These are phyloP conservation scores for Penicillium maclennaniae DNA, from an alignment of 495 filamentous ascomycete species.

Conservation along the genomic window DNA sequence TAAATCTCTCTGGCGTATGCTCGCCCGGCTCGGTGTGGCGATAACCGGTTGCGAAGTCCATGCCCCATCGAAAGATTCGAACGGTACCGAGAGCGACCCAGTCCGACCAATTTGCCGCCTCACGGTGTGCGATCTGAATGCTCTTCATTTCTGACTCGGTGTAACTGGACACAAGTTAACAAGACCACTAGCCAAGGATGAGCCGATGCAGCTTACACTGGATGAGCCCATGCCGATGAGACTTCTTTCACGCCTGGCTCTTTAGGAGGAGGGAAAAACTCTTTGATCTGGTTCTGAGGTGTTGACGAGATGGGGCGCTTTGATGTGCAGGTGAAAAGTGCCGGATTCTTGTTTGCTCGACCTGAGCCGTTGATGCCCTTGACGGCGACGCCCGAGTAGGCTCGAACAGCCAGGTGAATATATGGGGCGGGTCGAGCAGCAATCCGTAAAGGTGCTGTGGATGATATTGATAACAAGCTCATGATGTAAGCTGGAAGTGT, in stretches of 20 bases:
- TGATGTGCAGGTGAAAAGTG: constrained; percentile 12
- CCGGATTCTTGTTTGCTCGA: constrained; percentile 9
- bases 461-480: constrained; percentile 23
- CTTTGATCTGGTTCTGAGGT: constrained; percentile 31
- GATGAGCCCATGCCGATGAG: constrained; percentile 38
- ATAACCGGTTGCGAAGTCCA: constrained; percentile 70
- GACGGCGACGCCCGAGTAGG: constrained; percentile 24
- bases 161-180: constrained; percentile 41
- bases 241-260: constrained; percentile 35
- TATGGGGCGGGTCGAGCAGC: constrained; percentile 25
- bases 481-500: not conserved
- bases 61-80: constrained; percentile 59
- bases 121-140: constrained; percentile 63
- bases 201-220: constrained; percentile 31
- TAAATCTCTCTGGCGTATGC: constrained; percentile 40
- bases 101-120: constrained; percentile 64
- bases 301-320: constrained; percentile 40
- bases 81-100: constrained; percentile 60
- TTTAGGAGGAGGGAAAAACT: constrained; percentile 38
- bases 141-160: constrained; percentile 58
- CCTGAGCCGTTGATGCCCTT: constrained; percentile 15
- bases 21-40: constrained; percentile 55
- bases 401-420: constrained; percentile 24
- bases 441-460: constrained; percentile 33
- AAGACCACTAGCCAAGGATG: not conserved